Base-by-base conservation (phyloP, 345 rosid genomes). In the Mercurialis annua region DNA sequence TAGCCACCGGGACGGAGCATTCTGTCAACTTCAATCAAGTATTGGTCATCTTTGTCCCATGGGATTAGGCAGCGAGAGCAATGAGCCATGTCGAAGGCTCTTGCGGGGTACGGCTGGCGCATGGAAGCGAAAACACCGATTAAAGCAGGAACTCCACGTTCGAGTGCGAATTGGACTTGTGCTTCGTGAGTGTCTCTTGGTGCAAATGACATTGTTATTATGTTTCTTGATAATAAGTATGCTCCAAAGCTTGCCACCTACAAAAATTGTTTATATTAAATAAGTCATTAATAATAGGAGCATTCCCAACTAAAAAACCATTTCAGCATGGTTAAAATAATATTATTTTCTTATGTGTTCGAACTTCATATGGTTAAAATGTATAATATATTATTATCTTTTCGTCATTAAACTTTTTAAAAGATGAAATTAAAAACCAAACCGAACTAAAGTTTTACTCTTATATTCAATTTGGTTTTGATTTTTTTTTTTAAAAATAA, bases 191-290 rank as follows among this genome's bases (percentile, higher is more conserved):
- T 90, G 73, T 93, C 98, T 59, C 89, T 86, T 52, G 98, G 98
- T 23, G 98, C 98, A 80, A 93, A 90, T 47, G 98, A 93, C 86
- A 89, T 68, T 17, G 97, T 74, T 26, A 81, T 26, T 17, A 93
- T 81, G 82, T 90, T 75, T 67, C 92, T 74, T 8, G 97, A 81
- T 67, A 93, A 54, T 10, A 93, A 89, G 73, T 87, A 91, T 40
- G 97, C 98, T 71, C 98, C 97, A 83, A 86, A 91, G 60, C 98
- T 93, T n/a, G 98, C 98, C 29, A 93, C 98, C 98, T 93, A 59
- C 8, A 9, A 40, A 40, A 40, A 9, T 40, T 3, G n/a, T n/a
- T n/a, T n/a, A n/a, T n/a, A n/a, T n/a, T n/a, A n/a, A n/a, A n/a
- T n/a, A n/a, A n/a, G n/a, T n/a, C n/a, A n/a, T n/a, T n/a, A n/a